Evolutionary conservation across 2,329 filamentous ascomycete species (phyloP).

Genomic region (Microcera coccophila): DNA sequence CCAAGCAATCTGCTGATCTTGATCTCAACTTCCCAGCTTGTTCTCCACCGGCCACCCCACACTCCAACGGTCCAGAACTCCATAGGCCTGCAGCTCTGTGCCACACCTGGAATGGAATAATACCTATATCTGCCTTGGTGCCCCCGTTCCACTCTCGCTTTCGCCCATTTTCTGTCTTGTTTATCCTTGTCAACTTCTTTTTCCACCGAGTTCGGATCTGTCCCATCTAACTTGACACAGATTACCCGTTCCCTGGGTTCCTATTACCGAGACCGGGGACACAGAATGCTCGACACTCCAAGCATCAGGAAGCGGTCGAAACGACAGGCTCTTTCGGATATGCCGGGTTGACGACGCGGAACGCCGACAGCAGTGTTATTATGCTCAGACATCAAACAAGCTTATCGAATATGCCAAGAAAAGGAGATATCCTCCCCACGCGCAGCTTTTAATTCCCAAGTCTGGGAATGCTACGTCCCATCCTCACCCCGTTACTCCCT

Average conservation of each 20-base stretch:
- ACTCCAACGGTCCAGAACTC: slow-evolving; percentile 27
- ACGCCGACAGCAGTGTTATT: slow-evolving; percentile 21
- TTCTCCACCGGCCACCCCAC: slow-evolving; percentile 19
- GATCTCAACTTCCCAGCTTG: slow-evolving; percentile 3
- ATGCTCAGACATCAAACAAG: slow-evolving; percentile 26
- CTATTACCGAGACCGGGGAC: neutral
- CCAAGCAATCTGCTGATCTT: neutral
- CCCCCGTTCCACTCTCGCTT: slow-evolving; percentile 2
- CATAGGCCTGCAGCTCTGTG: slow-evolving; percentile 29
- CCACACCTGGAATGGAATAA: slow-evolving; percentile 21
- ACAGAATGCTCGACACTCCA: neutral
- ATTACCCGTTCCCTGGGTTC: neutral
- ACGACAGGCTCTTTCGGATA: neutral
- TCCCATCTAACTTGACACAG: neutral
- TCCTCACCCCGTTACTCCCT: too few relatives aligned
- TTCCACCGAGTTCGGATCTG: neutral
- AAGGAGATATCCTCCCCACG: slow-evolving; percentile 9
- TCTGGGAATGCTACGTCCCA: slow-evolving; percentile 6
- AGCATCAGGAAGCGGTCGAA: neutral
- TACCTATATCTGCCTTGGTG: slow-evolving; percentile 21
- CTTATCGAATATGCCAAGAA: slow-evolving; percentile 20
- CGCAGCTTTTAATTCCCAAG: slow-evolving; percentile 12
- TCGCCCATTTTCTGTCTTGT: neutral
- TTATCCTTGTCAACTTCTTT: neutral
- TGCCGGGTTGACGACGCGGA: neutral